A percentile compares a stretch with the other conserved stretches of the same genome.
Conservation (phyloP, 1,284 basidiomycete species). For the Tranzscheliella williamsii region DNA sequence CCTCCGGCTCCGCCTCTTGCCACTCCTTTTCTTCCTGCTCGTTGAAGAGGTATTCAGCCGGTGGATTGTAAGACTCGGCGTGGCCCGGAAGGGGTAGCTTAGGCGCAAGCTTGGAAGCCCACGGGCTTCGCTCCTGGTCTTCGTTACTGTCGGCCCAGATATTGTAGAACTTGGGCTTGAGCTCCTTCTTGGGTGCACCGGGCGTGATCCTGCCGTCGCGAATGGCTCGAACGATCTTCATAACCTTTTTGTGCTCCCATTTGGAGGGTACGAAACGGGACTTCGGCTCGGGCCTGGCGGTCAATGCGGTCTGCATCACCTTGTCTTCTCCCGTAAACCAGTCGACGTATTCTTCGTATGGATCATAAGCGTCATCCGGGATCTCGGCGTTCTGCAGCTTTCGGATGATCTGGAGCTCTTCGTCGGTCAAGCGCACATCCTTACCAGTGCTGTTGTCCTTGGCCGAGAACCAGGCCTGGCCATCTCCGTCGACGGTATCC, state of each 20-base stretch:
- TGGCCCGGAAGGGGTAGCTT: conserved; percentile 87
- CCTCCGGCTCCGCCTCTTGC: conserved; percentile 83
- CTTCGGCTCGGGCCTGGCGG: conserved; percentile 90
- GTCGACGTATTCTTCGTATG: conserved; percentile 88
- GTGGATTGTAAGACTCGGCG: conserved; percentile 96
- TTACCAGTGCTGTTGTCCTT: conserved; percentile 86
- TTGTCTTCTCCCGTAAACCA: conserved; percentile 98
- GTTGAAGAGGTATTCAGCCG: conserved; percentile 93
- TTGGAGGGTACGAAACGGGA: conserved; percentile 95
- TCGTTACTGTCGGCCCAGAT: conserved; percentile 77
- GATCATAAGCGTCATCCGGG: conserved; percentile 77
- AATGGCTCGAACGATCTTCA: conserved; percentile 99
- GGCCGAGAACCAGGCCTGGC: conserved; percentile 87
- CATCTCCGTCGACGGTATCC: conserved; percentile 82
- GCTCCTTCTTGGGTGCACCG: conserved; percentile 72
- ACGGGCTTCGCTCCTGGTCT: conserved; percentile 56
- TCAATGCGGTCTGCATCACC: conserved; percentile 89
- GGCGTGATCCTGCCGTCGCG: conserved; percentile 90
- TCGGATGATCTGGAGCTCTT: conserved; percentile 94
- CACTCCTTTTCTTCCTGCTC: conserved; percentile 81
- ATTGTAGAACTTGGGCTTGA: conserved; percentile 78
- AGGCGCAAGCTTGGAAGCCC: conserved; percentile 76
- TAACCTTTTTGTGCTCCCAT: conserved; percentile 99
- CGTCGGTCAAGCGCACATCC: conserved; percentile 82
- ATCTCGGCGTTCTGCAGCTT: conserved; percentile 86